phyloP scores from a whole-genome alignment of 495 filamentous ascomycete species.

The Lepidopterella palustris region DNA sequence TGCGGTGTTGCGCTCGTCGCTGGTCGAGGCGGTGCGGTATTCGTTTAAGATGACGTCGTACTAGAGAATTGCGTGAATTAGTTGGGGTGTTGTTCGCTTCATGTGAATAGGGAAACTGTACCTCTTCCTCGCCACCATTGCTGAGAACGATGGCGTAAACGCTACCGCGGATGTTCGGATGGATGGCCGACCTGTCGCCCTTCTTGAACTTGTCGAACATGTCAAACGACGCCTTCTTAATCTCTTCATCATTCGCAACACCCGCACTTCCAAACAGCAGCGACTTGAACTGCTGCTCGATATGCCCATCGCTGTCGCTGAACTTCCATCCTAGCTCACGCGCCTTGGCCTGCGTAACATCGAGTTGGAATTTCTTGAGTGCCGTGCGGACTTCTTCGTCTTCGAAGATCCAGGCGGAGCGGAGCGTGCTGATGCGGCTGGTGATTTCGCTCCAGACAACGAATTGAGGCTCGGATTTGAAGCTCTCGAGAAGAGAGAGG shows the following conservation, averaged over 20 bases:
- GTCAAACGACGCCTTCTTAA: conserved; percentile 57
- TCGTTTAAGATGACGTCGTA: conserved; percentile 75
- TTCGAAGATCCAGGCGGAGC: conserved; percentile 85
- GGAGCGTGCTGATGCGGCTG: conserved; percentile 64
- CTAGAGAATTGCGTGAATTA: conserved; percentile 35
- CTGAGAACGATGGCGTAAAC: conserved; percentile 67
- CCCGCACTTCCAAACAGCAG: conserved; percentile 64
- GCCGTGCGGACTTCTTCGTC: conserved; percentile 63
- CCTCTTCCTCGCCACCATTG: conserved; percentile 67
- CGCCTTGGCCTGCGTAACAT: conserved; percentile 66
- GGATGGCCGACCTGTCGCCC: conserved; percentile 62
- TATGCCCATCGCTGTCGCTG: conserved; percentile 72
- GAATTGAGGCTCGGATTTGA: conserved; percentile 77
- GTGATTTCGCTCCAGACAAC: conserved; percentile 94
- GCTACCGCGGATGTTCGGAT: conserved; percentile 64
- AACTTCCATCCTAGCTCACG: conserved; percentile 87
- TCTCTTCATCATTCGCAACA: conserved; percentile 55
- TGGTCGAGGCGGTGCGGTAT: conserved; percentile 77
- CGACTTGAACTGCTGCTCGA: conserved; percentile 79
- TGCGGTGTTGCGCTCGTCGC: conserved; percentile 93
- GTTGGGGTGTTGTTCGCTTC: conserved; percentile 5
- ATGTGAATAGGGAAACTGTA: conserved; percentile 35
- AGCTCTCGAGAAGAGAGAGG: conserved; percentile 75
- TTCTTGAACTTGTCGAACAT: conserved; percentile 66
- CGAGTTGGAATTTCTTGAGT: conserved; percentile 72